phyloP scores from a whole-genome alignment of 257 asterid species.

The Penstemon davidsonii region DNA sequence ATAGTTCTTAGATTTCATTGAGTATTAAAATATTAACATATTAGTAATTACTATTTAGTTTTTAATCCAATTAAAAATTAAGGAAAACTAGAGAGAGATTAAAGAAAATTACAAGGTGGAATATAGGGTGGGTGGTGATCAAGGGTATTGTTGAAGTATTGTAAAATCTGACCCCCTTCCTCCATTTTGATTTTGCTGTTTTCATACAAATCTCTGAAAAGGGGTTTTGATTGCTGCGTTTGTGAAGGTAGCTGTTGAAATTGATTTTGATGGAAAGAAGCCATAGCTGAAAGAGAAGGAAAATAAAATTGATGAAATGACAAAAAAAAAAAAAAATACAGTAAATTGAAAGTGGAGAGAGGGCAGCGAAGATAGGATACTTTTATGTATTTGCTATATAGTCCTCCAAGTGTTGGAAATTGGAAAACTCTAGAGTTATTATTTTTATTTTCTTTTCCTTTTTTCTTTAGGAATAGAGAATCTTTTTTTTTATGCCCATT shows the following conservation, averaged over 20 bases:
- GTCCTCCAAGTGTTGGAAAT: no score
- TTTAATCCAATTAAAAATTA: neutral
- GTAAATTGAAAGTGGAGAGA: no score
- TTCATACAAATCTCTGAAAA: slow-evolving; percentile 60
- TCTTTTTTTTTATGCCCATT: no score
- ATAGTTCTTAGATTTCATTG: no score
- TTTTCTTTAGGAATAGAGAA: no score
- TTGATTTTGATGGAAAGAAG: slow-evolving; percentile 68
- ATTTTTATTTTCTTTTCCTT: no score
- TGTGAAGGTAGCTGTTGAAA: slow-evolving; percentile 60
- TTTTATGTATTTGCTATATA: no score
- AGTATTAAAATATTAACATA: neutral
- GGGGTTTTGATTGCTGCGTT: slow-evolving; percentile 49
- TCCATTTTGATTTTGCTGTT: slow-evolving; percentile 47
- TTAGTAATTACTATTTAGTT: neutral
- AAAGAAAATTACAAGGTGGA: slow-evolving; percentile 66
- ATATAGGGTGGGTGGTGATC: slow-evolving; percentile 92
- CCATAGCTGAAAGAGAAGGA: slow-evolving; percentile 44
- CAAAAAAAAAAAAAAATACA: no score
- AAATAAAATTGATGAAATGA: no score
- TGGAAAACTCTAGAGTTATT: no score
- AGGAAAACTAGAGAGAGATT: neutral
- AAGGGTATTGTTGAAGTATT: slow-evolving; percentile 55
- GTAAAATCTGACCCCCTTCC: slow-evolving; percentile 57
- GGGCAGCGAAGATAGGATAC: no score